phyloP scores from a whole-genome alignment of 495 filamentous ascomycete species.

The Darksidea phi region DNA sequence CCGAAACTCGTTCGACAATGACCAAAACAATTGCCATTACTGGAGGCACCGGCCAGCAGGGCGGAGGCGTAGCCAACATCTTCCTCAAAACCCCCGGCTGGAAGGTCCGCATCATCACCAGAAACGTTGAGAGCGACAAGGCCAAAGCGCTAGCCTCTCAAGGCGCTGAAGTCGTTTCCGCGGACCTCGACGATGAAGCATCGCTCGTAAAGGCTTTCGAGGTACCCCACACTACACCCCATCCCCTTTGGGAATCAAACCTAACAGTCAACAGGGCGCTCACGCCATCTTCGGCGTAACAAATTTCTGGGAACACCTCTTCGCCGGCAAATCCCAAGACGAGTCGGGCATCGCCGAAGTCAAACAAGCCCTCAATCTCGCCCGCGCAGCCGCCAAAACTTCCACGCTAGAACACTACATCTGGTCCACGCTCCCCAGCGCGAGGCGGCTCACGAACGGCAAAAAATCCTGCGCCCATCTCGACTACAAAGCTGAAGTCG shows the following conservation, averaged over 20 bases:
- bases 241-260: not conserved
- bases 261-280: constrained; percentile 12
- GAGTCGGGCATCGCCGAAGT: constrained; percentile 34
- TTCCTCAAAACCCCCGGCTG: constrained; percentile 21
- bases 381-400: constrained; percentile 44
- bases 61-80: constrained; percentile 14
- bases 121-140: constrained; percentile 21
- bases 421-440: constrained; percentile 49
- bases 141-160: constrained; percentile 28
- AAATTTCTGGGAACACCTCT: constrained; percentile 29
- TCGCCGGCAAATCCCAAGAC: constrained; percentile 13
- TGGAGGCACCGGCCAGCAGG: constrained; percentile 18
- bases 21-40: constrained; percentile 13
- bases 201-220: constrained; percentile 33
- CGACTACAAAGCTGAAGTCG: constrained; percentile 38
- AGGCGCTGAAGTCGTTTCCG: constrained; percentile 29
- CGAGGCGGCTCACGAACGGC: constrained; percentile 23
- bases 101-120: constrained; percentile 30
- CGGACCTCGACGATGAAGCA: constrained; percentile 25
- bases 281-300: constrained; percentile 35
- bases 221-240: constrained; percentile 14
- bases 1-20: constrained; percentile 2
- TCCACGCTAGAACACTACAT: constrained; percentile 48
- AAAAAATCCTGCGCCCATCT: constrained; percentile 37
- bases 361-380: constrained; percentile 48